phyloP scores from a whole-genome alignment of 208 protist genomes.

The Trypanosoma mega region DNA sequence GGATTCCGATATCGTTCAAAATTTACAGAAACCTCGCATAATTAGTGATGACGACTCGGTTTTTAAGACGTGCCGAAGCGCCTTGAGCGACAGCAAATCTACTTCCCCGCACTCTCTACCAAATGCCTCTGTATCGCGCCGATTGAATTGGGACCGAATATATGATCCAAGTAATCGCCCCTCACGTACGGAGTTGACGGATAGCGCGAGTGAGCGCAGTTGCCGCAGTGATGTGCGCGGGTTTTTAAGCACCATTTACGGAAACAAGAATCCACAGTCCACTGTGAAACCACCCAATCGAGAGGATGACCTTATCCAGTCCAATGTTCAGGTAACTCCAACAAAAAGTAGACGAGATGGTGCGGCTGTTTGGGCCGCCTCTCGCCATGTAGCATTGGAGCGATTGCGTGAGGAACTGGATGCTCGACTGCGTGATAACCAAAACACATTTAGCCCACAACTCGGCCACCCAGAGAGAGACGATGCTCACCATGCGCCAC shows the following conservation, averaged over 20 bases:
- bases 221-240: constrained; percentile 15
- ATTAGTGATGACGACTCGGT: constrained; percentile 1
- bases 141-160: background rate
- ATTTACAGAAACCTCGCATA: too few relatives aligned
- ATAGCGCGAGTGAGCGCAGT: constrained; percentile 3
- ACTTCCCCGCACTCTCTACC: constrained; percentile 3
- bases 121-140: background rate
- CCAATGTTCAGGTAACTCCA: constrained; percentile 1
- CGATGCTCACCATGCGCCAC: too few relatives aligned
- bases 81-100: background rate
- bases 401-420: constrained; percentile 44
- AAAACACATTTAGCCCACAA: too few relatives aligned
- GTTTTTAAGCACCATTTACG: constrained; percentile 19
- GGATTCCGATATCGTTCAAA: too few relatives aligned
- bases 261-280: constrained; percentile 1
- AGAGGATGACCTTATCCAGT: constrained; percentile 2
- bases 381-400: constrained; percentile 40
- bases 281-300: background rate
- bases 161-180: background rate
- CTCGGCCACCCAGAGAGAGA: too few relatives aligned
- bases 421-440: background rate
- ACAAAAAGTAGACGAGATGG: background rate
- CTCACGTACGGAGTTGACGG: constrained; percentile 4
- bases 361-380: constrained; percentile 36
- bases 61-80: constrained; percentile 16